These are phyloP conservation scores for Novymonas esmeraldas DNA, from an alignment of 208 protist genomes.

Conservation along the genomic window DNA sequence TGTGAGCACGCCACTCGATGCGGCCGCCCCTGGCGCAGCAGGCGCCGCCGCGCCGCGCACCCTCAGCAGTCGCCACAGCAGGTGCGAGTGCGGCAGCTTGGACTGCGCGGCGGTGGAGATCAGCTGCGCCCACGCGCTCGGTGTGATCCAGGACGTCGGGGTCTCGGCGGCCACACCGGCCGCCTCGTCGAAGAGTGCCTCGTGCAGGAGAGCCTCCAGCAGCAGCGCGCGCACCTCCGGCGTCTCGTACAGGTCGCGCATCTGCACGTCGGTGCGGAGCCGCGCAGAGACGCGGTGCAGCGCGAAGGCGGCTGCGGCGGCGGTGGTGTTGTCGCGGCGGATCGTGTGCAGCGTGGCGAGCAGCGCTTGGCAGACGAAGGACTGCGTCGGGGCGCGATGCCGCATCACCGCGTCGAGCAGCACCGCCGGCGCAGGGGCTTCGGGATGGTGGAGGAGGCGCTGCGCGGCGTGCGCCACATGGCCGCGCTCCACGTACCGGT, in stretches of 20 bases:
- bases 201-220: constrained; percentile 47
- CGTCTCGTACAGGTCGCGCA: constrained; percentile 41
- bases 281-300: constrained; percentile 19
- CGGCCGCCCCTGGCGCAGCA: no score
- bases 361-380: constrained; percentile 49
- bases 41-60: neutral
- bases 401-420: constrained; percentile 54
- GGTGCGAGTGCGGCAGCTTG: constrained; percentile 61
- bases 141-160: constrained; percentile 54
- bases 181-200: constrained; percentile 46
- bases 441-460: constrained; percentile 58
- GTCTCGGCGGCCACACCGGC: constrained; percentile 49
- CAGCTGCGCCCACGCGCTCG: constrained; percentile 49
- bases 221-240: constrained; percentile 50
- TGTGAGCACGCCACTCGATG: no score
- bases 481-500: constrained; percentile 67
- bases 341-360: constrained; percentile 26
- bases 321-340: constrained; percentile 14
- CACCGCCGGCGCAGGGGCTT: constrained; percentile 61
- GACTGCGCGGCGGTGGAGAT: constrained; percentile 56
- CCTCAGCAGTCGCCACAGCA: constrained; percentile 61
- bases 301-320: constrained; percentile 20
- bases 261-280: constrained; percentile 5
- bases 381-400: constrained; percentile 49
- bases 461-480: constrained; percentile 32